Evolutionary conservation across 2,329 filamentous ascomycete genomes (phyloP), one percentile per base, ranked within the genome.

Genomic region (Chaetomium globosum): DNA sequence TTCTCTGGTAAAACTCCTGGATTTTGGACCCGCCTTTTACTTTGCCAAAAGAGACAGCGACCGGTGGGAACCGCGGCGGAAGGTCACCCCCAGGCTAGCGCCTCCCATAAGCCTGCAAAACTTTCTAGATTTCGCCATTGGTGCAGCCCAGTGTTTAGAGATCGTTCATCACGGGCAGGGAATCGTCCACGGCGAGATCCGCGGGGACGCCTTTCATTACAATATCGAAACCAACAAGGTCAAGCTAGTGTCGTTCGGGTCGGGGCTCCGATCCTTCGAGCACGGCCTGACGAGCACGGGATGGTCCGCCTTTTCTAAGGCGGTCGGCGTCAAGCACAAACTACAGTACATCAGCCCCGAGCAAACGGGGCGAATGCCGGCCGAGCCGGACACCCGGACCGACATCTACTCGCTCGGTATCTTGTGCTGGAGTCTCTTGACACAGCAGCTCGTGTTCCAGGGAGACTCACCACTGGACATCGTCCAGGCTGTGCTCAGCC

Each of bases 351-450:
- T 97, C 74, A 94, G 93, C 55, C 93, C 94, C 0, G 94, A 98
- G 75, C 94, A 97, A 80, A 97, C 94, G 2, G 94, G 94, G 16
- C 88, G 94, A 23, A 90, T 97, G 85, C 91, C 93, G 2, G 92
- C 91, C 3, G 93, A 97, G 75, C 94, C 94, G 1, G 94, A 97
- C 77, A 91, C 86, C 52, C 86, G 94, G 49, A 97, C 94, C 19
- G 94, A 98, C 76, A 96, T 97, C 36, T 97, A 97, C 79, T 93
- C 92, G 0, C 80, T 97, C 0, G 94, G 94, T 4, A 88, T 97
- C 48, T 77, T 97, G 1, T 94, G 97, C 75, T 97, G 92, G 89
- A 91, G 86, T 9, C 85, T 96, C 73, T 80, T 96, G 54, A 91
- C 91, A 1, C 92, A 93, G 31, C 86, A 89, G 71, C 86, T 90